These are phyloP conservation scores for Stereum hirsutum DNA, from an alignment of 1,284 basidiomycete genomes.

Conservation along the genomic window DNA sequence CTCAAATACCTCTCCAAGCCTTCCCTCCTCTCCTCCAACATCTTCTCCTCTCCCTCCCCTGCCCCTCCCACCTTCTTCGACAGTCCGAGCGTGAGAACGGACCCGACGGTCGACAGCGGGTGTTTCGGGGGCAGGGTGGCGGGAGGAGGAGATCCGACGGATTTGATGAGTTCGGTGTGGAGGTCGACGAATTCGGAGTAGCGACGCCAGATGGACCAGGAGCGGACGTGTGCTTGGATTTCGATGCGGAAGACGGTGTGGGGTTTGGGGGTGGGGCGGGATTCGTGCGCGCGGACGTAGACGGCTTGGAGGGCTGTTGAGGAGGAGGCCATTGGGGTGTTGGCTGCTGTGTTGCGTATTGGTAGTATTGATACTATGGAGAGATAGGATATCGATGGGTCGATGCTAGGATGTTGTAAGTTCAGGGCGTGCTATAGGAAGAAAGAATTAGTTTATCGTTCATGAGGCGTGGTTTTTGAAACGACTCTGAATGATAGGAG, in stretches of 20 bases:
- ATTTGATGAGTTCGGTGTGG: constrained; percentile 71
- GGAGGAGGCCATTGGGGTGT: too few species aligned
- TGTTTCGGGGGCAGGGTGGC: constrained; percentile 76
- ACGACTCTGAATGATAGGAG: too few species aligned
- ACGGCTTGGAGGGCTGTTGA: constrained; percentile 72
- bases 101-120: constrained; percentile 51
- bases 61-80: too few species aligned
- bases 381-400: too few species aligned
- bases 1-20: constrained; percentile 84
- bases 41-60: constrained; percentile 29
- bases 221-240: constrained; percentile 74
- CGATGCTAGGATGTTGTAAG: too few species aligned
- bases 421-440: too few species aligned
- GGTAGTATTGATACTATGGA: too few species aligned
- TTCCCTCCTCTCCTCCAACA: constrained; percentile 65
- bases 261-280: constrained; percentile 55
- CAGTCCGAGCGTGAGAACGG: too few species aligned
- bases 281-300: constrained; percentile 57
- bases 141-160: constrained; percentile 66
- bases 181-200: constrained; percentile 93
- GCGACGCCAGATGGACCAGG: constrained; percentile 89
- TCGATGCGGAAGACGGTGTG: constrained; percentile 77
- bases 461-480: too few species aligned
- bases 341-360: too few species aligned
- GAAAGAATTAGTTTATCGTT: too few species aligned